A percentile compares a stretch with the other conserved stretches of the same genome.
Conservation (phyloP, 2,329 filamentous ascomycete species). For the Furcasterigmium sp. region DNA sequence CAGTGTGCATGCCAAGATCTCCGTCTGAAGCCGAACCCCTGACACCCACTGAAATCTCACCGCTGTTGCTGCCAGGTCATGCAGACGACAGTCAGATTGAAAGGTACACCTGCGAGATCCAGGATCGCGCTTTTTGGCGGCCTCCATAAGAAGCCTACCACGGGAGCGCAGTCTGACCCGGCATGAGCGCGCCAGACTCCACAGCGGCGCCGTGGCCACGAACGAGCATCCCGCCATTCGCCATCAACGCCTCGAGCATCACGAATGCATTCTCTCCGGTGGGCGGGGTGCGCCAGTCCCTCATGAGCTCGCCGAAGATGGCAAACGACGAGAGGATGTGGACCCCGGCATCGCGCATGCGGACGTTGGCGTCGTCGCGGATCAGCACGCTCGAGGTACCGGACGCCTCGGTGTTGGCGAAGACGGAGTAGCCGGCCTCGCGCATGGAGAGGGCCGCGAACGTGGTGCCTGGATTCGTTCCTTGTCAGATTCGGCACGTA, state of each 20-base stretch:
- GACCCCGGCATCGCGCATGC: conserved; percentile 54
- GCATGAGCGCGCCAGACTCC: conserved; percentile 43
- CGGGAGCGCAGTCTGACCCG: no score
- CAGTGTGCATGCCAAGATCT: no score
- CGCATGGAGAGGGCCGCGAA: conserved; percentile 56
- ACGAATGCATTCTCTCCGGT: conserved; percentile 16
- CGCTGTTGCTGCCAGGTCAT: no score
- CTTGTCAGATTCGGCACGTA: no score
- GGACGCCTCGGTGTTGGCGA: conserved; percentile 52
- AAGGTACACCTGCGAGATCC: no score
- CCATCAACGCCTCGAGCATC: conserved; percentile 34
- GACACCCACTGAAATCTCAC: no score
- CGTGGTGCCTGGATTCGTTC: conserved; percentile 37
- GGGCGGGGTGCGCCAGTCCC: conserved; percentile 44
- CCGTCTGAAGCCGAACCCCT: no score
- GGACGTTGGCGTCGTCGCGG: conserved; percentile 46
- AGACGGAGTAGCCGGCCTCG: conserved; percentile 55
- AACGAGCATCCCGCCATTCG: conserved; percentile 47
- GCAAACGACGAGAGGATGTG: conserved; percentile 43
- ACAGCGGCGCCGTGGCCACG: conserved; percentile 47
- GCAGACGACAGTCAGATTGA: no score
- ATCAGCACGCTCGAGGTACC: conserved; percentile 48
- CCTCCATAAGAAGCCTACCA: no score
- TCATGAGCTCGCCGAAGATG: conserved; percentile 51
- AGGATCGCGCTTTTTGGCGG: no score